Base-by-base conservation (phyloP, 2,329 filamentous ascomycete genomes). In the Stagonosporopsis vannaccii region DNA sequence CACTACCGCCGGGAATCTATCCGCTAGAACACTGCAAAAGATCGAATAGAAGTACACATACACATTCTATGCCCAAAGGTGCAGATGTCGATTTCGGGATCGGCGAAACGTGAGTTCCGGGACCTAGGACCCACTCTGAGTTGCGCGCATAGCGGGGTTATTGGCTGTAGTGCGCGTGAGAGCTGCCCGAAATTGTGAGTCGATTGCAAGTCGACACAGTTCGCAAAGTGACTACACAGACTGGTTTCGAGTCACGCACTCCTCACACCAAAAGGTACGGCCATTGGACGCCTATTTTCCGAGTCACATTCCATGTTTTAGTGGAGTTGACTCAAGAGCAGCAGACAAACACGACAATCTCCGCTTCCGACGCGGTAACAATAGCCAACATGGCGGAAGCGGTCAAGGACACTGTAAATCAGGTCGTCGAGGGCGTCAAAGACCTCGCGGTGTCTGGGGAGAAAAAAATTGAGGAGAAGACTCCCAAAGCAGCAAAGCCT, bases 401-500 rank as follows among this genome's bases (percentile, higher is more conserved):
- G 62, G 77, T 80, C 48, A 81, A 82, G 59, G 71, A 81, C 59
- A 77, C 78, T 52, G 77, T 83, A 51, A 77, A 80, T 50, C 72
- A 80, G 64, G 79, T 82, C 61, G 79, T 80, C 59, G 85, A 87
- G 66, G 82, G 80, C 56, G 81, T 87, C 66, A 88, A 88, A 77
- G 85, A 86, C 60, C 79, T 87, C 55, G 78, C 81, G 41, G 81
- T 88, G 59, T 65, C 65, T 30, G 72, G 69, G 17, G 71, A 73
- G 39, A 61, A 68, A 56, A 78, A 68, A 45, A 56, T 61, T 13
- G 71, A 70, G 66, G 61, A 63, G 46, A 66, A 65, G 50, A 62
- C 63, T 8, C 56, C 65, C 9, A 69, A 58, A 48, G 56, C 56
- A 42, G 50, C 49, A 33, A 78, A 80, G 43, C 61, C 62, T 65